phyloP scores from a whole-genome alignment of 208 protist species.

The Wallacemonas collosoma region DNA sequence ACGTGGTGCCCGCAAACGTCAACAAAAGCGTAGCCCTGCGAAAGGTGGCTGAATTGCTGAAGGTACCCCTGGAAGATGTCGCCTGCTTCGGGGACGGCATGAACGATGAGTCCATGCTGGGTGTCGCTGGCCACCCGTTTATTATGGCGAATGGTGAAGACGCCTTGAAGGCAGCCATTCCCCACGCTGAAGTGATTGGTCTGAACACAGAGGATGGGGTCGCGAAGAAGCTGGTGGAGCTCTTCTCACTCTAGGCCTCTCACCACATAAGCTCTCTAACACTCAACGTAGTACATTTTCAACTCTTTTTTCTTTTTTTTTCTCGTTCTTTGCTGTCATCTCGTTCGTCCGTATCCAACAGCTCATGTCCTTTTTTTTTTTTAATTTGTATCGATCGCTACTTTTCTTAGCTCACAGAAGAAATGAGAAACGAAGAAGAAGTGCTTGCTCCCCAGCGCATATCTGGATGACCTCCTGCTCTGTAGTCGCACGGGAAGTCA shows the following conservation, averaged over 20 bases:
- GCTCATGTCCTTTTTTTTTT: too few species aligned
- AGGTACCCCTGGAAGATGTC: slow-evolving; percentile 10
- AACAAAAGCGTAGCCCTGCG: slow-evolving; percentile 34
- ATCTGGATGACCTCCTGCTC: too few species aligned
- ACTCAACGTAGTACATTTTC: neutral
- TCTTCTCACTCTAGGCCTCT: slow-evolving; percentile 21
- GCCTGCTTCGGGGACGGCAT: slow-evolving; percentile 44
- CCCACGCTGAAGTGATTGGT: slow-evolving; percentile 26
- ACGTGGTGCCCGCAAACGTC: slow-evolving; percentile 20
- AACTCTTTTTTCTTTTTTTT: slow-evolving; percentile 5
- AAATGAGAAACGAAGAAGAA: too few species aligned
- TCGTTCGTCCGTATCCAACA: neutral
- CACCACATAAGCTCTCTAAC: neutral
- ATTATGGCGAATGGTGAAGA: slow-evolving; percentile 30
- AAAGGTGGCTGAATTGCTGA: slow-evolving; percentile 24
- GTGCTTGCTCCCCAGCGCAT: too few species aligned
- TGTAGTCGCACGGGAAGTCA: too few species aligned
- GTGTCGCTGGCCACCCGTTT: slow-evolving; percentile 20
- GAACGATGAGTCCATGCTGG: slow-evolving; percentile 40
- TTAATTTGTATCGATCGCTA: slow-evolving; percentile 1
- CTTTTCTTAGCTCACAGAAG: slow-evolving; percentile 19
- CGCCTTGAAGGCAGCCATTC: slow-evolving; percentile 23
- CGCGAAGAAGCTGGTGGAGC: slow-evolving; percentile 30
- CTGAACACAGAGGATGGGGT: slow-evolving; percentile 35
- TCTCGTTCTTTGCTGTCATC: slow-evolving; percentile 13